Base-by-base conservation (phyloP, 768 basidiomycete genomes). In the Trametes meyenii region DNA sequence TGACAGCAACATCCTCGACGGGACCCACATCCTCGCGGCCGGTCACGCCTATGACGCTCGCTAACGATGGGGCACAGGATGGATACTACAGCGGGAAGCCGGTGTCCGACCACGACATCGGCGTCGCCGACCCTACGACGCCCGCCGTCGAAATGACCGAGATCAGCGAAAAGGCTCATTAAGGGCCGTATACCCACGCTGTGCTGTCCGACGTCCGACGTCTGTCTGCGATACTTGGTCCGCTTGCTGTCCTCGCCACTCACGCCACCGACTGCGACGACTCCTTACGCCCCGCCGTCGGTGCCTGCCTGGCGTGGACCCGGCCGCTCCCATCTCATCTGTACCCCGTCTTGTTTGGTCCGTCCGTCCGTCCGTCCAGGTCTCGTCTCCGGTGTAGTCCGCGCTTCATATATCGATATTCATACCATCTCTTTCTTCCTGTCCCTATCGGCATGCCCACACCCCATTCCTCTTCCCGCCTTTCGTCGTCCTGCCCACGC, bases 1-100 rank as follows among this genome's bases (percentile, higher is more conserved):
- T 88, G 33, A 92, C 90, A 5, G 89, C 86, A 16, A 90, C 89
- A 0, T 87, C 83, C 3, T 90, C 90, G 23, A 88, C 89, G 14
- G 89, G 87, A 3, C 72, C 87, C 38, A 82, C 82, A 14, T 82
- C 87, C 5, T 92, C 90, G 53, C 83, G 90, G 61, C 90, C 90
- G 13, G 86, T 81, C 17, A 93, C 90, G 5, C 90, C 90, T 16
- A 67, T 67, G 69, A 74, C 69, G 49, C 66, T 70, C 38, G 62
- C 53, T 6, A 65, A 56, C 42, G 69, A 67, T 35, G 65, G 65
- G 23, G 50, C 50, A 2, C 67, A 67, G 26, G 68, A 71, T 48
- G 61, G 58, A 51, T 67, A 65, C 54, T 67, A 64, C 50, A 70
- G 60, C 52, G 66, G 67, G 55, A 64, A 68, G 52, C 63, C 65